Percentiles rank a stretch among this genome's conserved stretches.
Evolutionary conservation across 2,329 filamentous ascomycete genomes (phyloP).

Genomic region (Colletotrichum scovillei): DNA sequence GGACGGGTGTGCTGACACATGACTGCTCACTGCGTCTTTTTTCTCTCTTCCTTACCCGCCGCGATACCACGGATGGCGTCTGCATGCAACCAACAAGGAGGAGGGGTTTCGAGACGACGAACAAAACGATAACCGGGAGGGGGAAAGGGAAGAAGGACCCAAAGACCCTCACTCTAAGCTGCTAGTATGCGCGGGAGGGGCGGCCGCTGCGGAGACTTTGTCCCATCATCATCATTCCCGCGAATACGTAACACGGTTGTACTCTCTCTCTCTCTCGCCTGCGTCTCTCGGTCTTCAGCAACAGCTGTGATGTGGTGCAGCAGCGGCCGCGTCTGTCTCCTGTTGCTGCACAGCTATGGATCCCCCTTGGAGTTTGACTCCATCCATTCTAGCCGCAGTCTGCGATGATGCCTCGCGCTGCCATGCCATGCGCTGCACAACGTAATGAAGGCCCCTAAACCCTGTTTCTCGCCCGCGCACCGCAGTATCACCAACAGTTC

Average conservation of each 20-base stretch:
- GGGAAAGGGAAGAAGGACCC: neutral
- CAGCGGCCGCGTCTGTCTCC: neutral
- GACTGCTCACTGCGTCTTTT: neutral
- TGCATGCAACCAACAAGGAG: constrained; percentile 10
- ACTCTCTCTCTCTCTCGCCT: neutral
- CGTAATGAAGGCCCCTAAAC: neutral
- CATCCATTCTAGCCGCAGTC: neutral
- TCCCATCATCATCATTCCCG: neutral
- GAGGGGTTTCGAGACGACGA: neutral
- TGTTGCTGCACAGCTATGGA: neutral
- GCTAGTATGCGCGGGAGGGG: neutral
- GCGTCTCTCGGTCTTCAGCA: neutral
- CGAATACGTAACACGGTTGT: too few relatives aligned
- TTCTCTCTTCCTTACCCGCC: neutral
- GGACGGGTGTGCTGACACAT: neutral
- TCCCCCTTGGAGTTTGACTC: neutral
- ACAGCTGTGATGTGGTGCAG: neutral
- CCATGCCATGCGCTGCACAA: neutral
- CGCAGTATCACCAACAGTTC: neutral
- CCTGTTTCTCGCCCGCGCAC: neutral
- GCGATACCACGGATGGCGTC: constrained; percentile 7
- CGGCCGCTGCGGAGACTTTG: constrained; percentile 4
- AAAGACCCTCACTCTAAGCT: too few relatives aligned
- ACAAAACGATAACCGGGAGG: neutral
- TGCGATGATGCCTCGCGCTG: neutral